These are phyloP conservation scores for Fomitiporia mediterranea DNA, from an alignment of 1,284 basidiomycete genomes.

Conservation along the genomic window DNA sequence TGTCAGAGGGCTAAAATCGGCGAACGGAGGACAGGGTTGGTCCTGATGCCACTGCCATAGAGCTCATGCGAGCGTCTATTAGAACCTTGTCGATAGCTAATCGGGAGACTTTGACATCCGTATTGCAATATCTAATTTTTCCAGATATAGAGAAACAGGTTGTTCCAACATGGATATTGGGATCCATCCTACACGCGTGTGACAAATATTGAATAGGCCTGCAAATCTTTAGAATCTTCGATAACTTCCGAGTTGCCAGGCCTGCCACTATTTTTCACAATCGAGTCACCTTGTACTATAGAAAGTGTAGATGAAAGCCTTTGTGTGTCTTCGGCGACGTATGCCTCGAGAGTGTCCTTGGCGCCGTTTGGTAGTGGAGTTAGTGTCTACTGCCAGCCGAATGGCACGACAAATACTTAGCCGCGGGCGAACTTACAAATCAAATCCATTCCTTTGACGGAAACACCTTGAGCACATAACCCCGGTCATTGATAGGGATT, in stretches of 20 bases:
- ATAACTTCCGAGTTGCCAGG: not conserved
- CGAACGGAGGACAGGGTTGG: not conserved
- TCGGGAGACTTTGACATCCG: not conserved
- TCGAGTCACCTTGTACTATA: not conserved
- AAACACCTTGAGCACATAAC: not conserved
- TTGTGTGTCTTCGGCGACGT: not conserved
- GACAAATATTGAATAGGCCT: not conserved
- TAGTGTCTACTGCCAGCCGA: not conserved
- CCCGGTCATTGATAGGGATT: not conserved
- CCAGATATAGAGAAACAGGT: not conserved
- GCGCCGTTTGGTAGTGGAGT: not conserved
- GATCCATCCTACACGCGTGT: not conserved
- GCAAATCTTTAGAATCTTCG: not conserved
- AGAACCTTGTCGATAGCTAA: not conserved
- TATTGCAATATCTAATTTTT: not conserved
- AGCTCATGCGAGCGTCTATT: not conserved
- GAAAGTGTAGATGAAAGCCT: not conserved
- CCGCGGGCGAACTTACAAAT: not conserved
- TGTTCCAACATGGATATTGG: slow-evolving; percentile 6
- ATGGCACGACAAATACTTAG: not conserved
- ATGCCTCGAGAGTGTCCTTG: not conserved
- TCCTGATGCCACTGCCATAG: not conserved
- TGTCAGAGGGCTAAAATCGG: too few relatives aligned
- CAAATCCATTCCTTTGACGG: not conserved
- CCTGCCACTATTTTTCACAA: not conserved